Conservation (phyloP, 169 alveolate species). For the Hepatocystis sp. region DNA sequence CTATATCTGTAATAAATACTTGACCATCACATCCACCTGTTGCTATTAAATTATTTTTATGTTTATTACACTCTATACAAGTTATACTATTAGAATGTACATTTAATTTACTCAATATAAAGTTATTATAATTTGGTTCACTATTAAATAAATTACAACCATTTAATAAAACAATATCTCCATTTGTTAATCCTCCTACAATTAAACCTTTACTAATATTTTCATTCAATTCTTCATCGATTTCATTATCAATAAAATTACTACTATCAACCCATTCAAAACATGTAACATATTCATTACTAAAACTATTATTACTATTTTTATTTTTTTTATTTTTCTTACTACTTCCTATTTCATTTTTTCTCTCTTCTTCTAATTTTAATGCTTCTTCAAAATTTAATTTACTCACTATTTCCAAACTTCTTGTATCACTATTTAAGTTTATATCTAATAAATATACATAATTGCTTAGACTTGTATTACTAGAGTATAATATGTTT, state of each 20-base stretch:
- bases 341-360: not conserved
- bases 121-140: constrained; percentile 18
- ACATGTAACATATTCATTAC: constrained; percentile 63
- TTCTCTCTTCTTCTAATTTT: constrained; percentile 12
- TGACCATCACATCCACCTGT: constrained; percentile 84
- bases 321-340: not conserved
- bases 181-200: constrained; percentile 74
- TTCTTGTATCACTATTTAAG: constrained; percentile 36
- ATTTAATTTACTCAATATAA: constrained; percentile 55
- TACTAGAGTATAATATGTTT: constrained; percentile 52
- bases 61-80: constrained; percentile 79
- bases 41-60: constrained; percentile 77
- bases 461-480: constrained; percentile 33
- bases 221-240: constrained; percentile 22
- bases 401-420: constrained; percentile 55
- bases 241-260: constrained; percentile 33
- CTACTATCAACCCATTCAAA: constrained; percentile 68
- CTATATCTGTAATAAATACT: constrained; percentile 78
- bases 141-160: constrained; percentile 37
- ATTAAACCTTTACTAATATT: constrained; percentile 56
- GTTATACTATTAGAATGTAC: constrained; percentile 73
- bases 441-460: constrained; percentile 62
- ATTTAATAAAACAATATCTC: constrained; percentile 48
- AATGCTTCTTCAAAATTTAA: constrained; percentile 64
- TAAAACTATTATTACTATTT: not conserved